These are phyloP conservation scores for Penicillium tannophilum DNA, from an alignment of 495 filamentous ascomycete species.

Conservation along the genomic window DNA sequence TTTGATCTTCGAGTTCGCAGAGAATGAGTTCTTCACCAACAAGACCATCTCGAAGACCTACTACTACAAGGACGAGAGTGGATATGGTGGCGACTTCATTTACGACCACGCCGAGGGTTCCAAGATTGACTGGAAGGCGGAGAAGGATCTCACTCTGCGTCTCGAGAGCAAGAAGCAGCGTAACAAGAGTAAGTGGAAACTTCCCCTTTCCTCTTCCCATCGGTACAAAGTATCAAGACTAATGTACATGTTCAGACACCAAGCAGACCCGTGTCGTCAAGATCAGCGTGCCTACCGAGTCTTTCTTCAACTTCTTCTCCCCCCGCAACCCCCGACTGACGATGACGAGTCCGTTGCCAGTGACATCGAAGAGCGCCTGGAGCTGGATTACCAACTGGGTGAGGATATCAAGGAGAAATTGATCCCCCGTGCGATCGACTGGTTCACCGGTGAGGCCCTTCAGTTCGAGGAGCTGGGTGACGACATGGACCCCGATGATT, in stretches of 20 bases:
- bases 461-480: slow-evolving; percentile 95
- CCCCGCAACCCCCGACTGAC: slow-evolving; percentile 80
- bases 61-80: slow-evolving; percentile 98
- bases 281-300: slow-evolving; percentile 97
- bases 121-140: slow-evolving; percentile 95
- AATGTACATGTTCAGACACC: slow-evolving; percentile 65
- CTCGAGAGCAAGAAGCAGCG: slow-evolving; percentile 99
- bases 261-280: slow-evolving; percentile 99
- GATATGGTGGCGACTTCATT: slow-evolving; percentile 98
- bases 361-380: slow-evolving; percentile 96
- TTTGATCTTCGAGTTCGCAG: slow-evolving; percentile 93
- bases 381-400: slow-evolving; percentile 98
- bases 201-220: background rate
- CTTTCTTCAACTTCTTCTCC: slow-evolving; percentile 99
- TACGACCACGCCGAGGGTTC: slow-evolving; percentile 98
- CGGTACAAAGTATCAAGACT: slow-evolving; percentile 16
- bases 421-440: slow-evolving; percentile 97
- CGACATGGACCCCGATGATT: slow-evolving; percentile 79
- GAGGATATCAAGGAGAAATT: slow-evolving; percentile 99
- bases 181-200: slow-evolving; percentile 83
- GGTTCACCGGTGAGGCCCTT: slow-evolving; percentile 98
- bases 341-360: slow-evolving; percentile 76
- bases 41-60: slow-evolving; percentile 98
- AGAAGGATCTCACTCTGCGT: slow-evolving; percentile 89
- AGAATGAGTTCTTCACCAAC: slow-evolving; percentile 96